Conservation (phyloP, 805 yeast genomes). For the Lachancea quebecensis region DNA sequence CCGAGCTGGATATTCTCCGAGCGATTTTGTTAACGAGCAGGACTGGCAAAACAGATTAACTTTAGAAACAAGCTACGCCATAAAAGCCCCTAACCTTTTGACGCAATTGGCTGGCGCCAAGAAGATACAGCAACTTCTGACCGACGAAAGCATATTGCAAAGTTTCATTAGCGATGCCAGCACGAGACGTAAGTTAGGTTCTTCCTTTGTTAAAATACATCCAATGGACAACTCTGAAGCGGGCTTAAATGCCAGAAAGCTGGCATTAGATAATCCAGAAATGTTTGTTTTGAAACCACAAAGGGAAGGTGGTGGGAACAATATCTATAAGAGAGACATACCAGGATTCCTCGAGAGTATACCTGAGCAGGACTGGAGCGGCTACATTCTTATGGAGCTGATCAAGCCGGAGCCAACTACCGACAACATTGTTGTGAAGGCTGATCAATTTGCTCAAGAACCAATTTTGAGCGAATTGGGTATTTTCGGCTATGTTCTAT, state of each 20-base stretch:
- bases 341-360: conserved; percentile 59
- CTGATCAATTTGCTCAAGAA: conserved; percentile 55
- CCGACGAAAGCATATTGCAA: conserved; percentile 43
- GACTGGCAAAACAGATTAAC: conserved; percentile 74
- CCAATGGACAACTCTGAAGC: conserved; percentile 70
- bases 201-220: conserved; percentile 78
- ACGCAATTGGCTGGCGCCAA: conserved; percentile 92
- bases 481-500: conserved; percentile 74
- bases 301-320: conserved; percentile 98
- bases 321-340: conserved; percentile 79
- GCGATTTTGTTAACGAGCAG: conserved; percentile 57
- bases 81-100: conserved; percentile 84
- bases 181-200: conserved; percentile 27
- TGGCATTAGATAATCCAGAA: conserved; percentile 64
- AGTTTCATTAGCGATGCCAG: conserved; percentile 35
- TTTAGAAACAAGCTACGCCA: conserved; percentile 70
- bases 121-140: conserved; percentile 84
- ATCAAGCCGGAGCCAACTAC: conserved; percentile 64
- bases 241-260: conserved; percentile 54
- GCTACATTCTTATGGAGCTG: conserved; percentile 88
- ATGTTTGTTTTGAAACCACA: conserved; percentile 89
- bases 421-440: conserved; percentile 64
- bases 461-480: conserved; percentile 88
- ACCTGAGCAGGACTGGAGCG: conserved; percentile 73
- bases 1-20: conserved; percentile 83